Evolutionary conservation across 495 filamentous ascomycete genomes (phyloP).

Genomic region (Hypoxylon rickii): DNA sequence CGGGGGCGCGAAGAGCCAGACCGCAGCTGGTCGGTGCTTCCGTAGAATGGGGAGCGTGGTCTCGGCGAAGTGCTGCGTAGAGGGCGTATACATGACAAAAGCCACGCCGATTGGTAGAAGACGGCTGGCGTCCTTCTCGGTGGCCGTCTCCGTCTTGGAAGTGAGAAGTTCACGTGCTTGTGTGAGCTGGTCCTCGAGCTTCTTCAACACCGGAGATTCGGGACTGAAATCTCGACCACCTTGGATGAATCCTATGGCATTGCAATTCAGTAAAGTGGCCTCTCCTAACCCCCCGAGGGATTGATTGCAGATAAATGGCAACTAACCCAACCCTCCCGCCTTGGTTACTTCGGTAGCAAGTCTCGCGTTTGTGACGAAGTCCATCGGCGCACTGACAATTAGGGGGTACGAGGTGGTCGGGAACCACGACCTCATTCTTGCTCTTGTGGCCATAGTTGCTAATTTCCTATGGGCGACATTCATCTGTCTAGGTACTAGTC

Average conservation of each 20-base stretch:
- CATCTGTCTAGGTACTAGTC: too few species aligned
- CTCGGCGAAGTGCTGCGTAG: constrained; percentile 35
- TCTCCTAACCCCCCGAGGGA: too few species aligned
- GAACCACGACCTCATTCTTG: constrained; percentile 39
- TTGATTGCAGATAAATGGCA: too few species aligned
- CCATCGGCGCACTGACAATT: constrained; percentile 74
- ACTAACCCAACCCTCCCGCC: constrained; percentile 67
- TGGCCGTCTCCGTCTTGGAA: neutral
- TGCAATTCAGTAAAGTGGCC: too few species aligned
- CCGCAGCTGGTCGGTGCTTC: constrained; percentile 63
- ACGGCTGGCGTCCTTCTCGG: constrained; percentile 31
- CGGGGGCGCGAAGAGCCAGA: constrained; percentile 75
- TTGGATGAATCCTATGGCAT: constrained; percentile 46
- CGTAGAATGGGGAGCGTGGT: constrained; percentile 44
- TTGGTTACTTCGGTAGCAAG: constrained; percentile 67
- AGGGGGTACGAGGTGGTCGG: constrained; percentile 45
- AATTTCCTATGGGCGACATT: constrained; percentile 6
- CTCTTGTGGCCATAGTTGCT: constrained; percentile 25
- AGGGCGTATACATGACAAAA: constrained; percentile 41
- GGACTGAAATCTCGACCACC: constrained; percentile 43
- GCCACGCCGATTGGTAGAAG: constrained; percentile 48
- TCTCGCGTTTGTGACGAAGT: constrained; percentile 62
- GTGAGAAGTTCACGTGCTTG: constrained; percentile 34
- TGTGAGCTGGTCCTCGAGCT: constrained; percentile 44
- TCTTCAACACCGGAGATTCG: constrained; percentile 30